Base-by-base conservation (phyloP, 768 basidiomycete species). In the Pholiota molesta region DNA sequence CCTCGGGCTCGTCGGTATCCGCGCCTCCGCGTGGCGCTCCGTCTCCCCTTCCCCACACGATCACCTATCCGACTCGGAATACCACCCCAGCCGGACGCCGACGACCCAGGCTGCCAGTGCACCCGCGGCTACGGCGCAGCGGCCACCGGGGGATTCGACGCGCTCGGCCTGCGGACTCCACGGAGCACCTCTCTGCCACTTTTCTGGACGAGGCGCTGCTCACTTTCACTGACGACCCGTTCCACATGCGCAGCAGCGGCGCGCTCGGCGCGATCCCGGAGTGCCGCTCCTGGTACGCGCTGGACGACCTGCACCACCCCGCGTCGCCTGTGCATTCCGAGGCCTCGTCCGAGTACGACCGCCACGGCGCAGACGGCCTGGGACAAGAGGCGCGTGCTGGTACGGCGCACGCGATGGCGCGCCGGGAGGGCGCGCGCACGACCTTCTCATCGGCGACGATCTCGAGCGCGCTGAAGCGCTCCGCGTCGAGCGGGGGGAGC, bases 401-500 rank as follows among this genome's bases (percentile, higher is more conserved):
- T 33, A 13, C 13, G 16, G 6, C 19, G 21, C 16, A 17, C 19
- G 11, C 14, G 21, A 17, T 35, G 19, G 3, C 40, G n/a, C 56
- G 44, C n/a, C n/a, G n/a, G n/a, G 44, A n/a, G 19, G 28, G 7
- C 23, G n/a, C 31, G 19, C 26, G 29, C 19, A 29, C 26, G 9
- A 40, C 49, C 4, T 62, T 52, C 21, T 21, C 55, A 29, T 44
- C 60, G n/a, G 59, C 70, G 3, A 69, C 70, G 3, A 69, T 71
- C n/a, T 71, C 69, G 13, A 72, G 70, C 57, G 65, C 64, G 47
- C 60, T 71, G 19, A 71, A 68, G 52, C 54, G 61, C 19, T 62
- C 63, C 0, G 35, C 52, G n/a, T n/a, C n/a, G 28, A 60, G 57
- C n/a, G 10, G 26, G 23, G 21, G 16, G 3, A 26, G 57, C 21